Evolutionary conservation across 2,329 filamentous ascomycete species (phyloP).

Genomic region (Diaporthe capsici): DNA sequence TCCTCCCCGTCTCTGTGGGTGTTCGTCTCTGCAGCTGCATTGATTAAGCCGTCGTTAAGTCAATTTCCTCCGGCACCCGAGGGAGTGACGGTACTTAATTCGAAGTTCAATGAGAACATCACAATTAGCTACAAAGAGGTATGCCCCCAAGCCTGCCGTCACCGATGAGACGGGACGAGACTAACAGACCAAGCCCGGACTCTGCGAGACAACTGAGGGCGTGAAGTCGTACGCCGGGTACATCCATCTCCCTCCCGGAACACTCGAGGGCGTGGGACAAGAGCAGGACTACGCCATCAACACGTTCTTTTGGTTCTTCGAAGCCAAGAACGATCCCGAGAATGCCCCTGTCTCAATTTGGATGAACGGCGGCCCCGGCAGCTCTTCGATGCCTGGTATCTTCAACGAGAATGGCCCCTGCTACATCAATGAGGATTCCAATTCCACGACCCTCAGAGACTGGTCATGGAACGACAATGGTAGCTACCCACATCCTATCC

Average conservation of each 20-base stretch:
- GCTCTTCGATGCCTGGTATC: constrained; percentile 66
- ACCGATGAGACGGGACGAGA: background rate
- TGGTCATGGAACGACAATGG: constrained; percentile 71
- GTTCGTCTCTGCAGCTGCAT: background rate
- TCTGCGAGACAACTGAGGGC: constrained; percentile 37
- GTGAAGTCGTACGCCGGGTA: constrained; percentile 37
- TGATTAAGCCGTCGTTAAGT: background rate
- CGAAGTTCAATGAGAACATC: constrained; percentile 51
- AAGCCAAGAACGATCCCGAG: constrained; percentile 37
- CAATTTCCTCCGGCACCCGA: constrained; percentile 32
- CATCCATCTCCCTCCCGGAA: constrained; percentile 52
- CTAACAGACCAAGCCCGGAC: constrained; percentile 24
- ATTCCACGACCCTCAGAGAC: constrained; percentile 63
- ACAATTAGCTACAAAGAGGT: constrained; percentile 38
- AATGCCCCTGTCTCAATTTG: constrained; percentile 38
- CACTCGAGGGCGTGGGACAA: constrained; percentile 46
- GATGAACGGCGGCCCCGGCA: constrained; percentile 73
- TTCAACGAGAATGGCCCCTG: constrained; percentile 67
- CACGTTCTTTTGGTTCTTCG: constrained; percentile 41
- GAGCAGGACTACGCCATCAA: constrained; percentile 32
- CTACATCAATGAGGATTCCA: constrained; percentile 64
- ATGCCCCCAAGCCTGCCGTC: background rate
- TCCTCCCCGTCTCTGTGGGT: background rate
- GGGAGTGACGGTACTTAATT: constrained; percentile 20
- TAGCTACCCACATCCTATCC: background rate